A percentile compares a stretch with the other conserved stretches of the same genome.
Conservation (phyloP, 169 alveolate genomes). For the Cyclospora cayetanensis region DNA sequence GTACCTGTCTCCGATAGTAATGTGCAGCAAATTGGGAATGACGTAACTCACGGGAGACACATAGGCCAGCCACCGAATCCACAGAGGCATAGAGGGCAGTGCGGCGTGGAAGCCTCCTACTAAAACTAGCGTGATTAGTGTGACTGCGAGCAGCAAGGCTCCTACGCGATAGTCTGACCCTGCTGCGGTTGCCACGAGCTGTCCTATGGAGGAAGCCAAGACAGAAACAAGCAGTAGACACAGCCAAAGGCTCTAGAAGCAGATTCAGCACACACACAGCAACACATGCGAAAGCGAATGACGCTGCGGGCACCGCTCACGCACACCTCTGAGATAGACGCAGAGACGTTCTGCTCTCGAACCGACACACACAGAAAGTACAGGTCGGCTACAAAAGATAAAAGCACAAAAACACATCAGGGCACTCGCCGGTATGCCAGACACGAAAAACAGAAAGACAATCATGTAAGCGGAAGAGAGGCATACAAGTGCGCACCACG, state of each 20-base stretch:
- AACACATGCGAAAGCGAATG: too few relatives aligned
- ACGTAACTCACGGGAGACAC: neutral
- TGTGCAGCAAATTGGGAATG: neutral
- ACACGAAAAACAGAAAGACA: too few relatives aligned
- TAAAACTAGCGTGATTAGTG: neutral
- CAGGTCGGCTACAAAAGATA: too few relatives aligned
- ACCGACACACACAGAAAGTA: too few relatives aligned
- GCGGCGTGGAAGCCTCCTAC: constrained; percentile 31
- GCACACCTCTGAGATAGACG: too few relatives aligned
- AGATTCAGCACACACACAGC: neutral
- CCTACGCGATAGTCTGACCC: constrained; percentile 29
- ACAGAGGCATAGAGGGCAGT: neutral
- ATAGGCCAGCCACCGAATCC: neutral
- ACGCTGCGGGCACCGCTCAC: too few relatives aligned
- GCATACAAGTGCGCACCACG: too few relatives aligned
- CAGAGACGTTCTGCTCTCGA: too few relatives aligned
- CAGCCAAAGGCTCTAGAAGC: constrained; percentile 29
- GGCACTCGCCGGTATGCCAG: too few relatives aligned
- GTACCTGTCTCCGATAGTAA: neutral
- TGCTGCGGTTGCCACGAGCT: constrained; percentile 11
- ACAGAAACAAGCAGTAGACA: constrained; percentile 3
- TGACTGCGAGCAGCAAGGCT: constrained; percentile 17
- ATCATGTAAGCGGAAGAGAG: too few relatives aligned
- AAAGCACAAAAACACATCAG: too few relatives aligned
- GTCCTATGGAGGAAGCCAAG: constrained; percentile 35